Evolutionary conservation across 2,329 filamentous ascomycete genomes (phyloP).

Genomic region (Aspergillus pseudonomiae): DNA sequence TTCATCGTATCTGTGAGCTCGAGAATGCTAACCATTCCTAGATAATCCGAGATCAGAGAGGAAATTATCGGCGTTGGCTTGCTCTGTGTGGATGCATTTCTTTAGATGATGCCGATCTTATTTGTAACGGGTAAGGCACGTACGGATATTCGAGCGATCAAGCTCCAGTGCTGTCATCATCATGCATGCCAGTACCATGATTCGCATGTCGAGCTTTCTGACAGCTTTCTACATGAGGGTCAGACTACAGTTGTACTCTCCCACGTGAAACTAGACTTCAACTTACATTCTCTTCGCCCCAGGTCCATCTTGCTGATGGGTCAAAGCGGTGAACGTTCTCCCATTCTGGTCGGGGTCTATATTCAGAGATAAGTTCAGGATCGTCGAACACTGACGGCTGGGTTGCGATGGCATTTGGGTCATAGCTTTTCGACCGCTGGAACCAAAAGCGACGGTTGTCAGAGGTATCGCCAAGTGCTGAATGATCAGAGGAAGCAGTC

Average conservation of each 20-base stretch:
- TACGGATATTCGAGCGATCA: conserved; percentile 56
- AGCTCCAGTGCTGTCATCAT: conserved; percentile 65
- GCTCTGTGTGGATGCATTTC: conserved; percentile 25
- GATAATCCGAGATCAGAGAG: conserved; percentile 41
- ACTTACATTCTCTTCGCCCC: conserved; percentile 23
- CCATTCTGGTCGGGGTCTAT: conserved; percentile 34
- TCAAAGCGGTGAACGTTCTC: conserved; percentile 31
- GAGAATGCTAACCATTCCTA: conserved; percentile 24
- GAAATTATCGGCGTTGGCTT: conserved; percentile 62
- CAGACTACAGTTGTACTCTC: background rate
- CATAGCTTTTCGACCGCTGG: conserved; percentile 25
- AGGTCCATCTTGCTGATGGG: conserved; percentile 24
- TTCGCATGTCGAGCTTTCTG: conserved; percentile 26
- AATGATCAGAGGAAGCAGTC: background rate
- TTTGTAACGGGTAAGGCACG: conserved; percentile 54
- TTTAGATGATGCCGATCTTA: conserved; percentile 18
- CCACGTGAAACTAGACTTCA: background rate
- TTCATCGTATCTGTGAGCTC: background rate
- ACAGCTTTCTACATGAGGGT: conserved; percentile 51
- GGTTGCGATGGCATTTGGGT: conserved; percentile 38
- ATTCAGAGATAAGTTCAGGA: conserved; percentile 41
- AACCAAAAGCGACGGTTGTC: conserved; percentile 35
- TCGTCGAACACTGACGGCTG: conserved; percentile 53
- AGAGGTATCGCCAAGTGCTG: conserved; percentile 19
- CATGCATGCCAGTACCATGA: conserved; percentile 43